These are phyloP conservation scores for Edaphochlamys debaryana DNA, from an alignment of 139 green algal genomes.

Conservation along the genomic window DNA sequence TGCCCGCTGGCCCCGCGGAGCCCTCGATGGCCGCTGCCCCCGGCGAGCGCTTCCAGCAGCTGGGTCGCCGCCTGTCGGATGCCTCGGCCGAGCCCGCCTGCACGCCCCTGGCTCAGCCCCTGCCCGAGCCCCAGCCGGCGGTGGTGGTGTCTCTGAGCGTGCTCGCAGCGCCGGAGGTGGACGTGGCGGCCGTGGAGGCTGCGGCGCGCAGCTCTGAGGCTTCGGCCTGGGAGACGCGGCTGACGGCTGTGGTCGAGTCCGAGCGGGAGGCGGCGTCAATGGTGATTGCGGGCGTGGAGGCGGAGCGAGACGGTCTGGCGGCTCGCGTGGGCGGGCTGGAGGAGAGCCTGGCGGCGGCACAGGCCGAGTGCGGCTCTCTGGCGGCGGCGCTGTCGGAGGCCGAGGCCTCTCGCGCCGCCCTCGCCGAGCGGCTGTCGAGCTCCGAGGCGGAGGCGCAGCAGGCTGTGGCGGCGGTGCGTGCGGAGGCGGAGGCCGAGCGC, in stretches of 20 bases:
- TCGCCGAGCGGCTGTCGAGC: not conserved
- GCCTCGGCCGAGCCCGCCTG: not conserved
- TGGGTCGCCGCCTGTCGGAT: not conserved
- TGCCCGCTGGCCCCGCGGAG: too few relatives aligned
- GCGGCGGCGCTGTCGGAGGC: not conserved
- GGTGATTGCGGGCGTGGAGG: conserved; percentile 1
- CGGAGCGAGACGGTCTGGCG: conserved; percentile 28
- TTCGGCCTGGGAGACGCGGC: not conserved
- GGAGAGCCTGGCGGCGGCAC: not conserved
- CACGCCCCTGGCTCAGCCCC: too few relatives aligned
- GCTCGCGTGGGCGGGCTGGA: not conserved
- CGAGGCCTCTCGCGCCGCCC: not conserved
- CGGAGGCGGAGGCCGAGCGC: not conserved
- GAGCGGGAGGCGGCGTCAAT: conserved; percentile 15
- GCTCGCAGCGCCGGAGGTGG: not conserved
- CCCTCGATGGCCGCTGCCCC: not conserved
- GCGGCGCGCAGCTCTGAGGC: not conserved
- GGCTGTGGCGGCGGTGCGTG: not conserved
- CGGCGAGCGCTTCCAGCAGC: conserved; percentile 30
- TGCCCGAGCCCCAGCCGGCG: not conserved
- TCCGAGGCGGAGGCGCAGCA: not conserved
- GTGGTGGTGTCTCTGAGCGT: conserved; percentile 17
- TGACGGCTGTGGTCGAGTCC: conserved; percentile 18
- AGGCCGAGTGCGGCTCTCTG: not conserved
- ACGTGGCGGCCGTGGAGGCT: conserved; percentile 4